Conservation (phyloP, 805 yeast species). For the Saturnispora serradocipensis region DNA sequence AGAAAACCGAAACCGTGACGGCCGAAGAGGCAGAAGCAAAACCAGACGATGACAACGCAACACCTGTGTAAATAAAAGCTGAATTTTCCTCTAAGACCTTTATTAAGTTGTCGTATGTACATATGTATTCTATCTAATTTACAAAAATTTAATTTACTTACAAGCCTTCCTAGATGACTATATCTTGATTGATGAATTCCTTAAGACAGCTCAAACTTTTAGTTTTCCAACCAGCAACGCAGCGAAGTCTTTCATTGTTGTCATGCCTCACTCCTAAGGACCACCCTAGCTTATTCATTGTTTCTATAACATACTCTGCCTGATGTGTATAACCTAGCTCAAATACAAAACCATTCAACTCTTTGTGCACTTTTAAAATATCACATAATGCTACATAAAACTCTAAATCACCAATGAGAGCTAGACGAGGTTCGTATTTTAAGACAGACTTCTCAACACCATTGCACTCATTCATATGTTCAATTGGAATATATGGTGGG, state of each 20-base stretch:
- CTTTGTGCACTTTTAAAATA: slow-evolving; percentile 30
- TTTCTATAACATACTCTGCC: slow-evolving; percentile 24
- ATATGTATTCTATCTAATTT: neutral
- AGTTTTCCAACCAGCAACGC: slow-evolving; percentile 53
- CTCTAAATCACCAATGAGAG: slow-evolving; percentile 70
- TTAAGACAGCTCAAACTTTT: neutral
- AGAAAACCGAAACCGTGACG: slow-evolving; percentile 20
- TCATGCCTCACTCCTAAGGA: slow-evolving; percentile 48
- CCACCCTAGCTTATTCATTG: slow-evolving; percentile 8
- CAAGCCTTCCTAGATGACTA: neutral
- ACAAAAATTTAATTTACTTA: neutral
- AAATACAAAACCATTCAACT: slow-evolving; percentile 55
- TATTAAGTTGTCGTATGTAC: neutral
- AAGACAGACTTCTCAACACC: slow-evolving; percentile 60
- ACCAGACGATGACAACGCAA: neutral
- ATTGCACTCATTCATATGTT: slow-evolving; percentile 31
- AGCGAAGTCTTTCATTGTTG: slow-evolving; percentile 41
- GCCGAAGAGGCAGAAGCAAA: slow-evolving; percentile 9
- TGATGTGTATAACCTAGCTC: slow-evolving; percentile 67
- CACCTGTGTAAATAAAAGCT: neutral
- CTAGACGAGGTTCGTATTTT: slow-evolving; percentile 64
- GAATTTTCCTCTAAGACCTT: neutral
- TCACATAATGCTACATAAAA: slow-evolving; percentile 48
- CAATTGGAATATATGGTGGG: slow-evolving; percentile 74
- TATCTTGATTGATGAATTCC: neutral